Percentiles rank a stretch among this genome's conserved stretches.
phyloP scores from a whole-genome alignment of 148 eudicot species.

The Heliosperma pusillum region DNA sequence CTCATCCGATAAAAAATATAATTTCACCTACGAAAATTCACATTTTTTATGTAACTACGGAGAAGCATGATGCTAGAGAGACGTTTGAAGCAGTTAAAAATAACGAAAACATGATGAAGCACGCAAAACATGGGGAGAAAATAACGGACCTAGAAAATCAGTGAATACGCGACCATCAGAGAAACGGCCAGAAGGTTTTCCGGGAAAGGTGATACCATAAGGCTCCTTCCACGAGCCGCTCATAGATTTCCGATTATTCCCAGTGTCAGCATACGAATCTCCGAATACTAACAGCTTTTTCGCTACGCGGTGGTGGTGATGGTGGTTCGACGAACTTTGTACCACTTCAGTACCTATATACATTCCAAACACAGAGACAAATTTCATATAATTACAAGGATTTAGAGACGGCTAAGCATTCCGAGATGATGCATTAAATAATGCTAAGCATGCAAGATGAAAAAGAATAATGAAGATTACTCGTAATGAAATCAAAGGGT shows the following conservation, averaged over 20 bases:
- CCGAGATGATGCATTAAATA: too few species aligned
- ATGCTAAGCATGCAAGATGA: not conserved
- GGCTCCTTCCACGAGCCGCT: conserved; percentile 58
- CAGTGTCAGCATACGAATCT: conserved; percentile 84
- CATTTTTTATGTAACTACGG: too few species aligned
- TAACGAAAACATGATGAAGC: too few species aligned
- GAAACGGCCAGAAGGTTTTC: conserved; percentile 74
- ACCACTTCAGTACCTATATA: conserved; percentile 10
- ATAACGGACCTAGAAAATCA: conserved; percentile 55
- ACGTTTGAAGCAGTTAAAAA: too few species aligned
- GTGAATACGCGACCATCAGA: conserved; percentile 87
- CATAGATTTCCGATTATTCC: conserved; percentile 38
- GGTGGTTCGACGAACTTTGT: conserved; percentile 9
- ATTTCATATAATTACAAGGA: not conserved
- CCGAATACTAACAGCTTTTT: conserved; percentile 76
- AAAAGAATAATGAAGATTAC: too few species aligned
- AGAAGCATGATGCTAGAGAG: too few species aligned
- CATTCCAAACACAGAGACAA: not conserved
- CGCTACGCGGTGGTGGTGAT: not conserved
- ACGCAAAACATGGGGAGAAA: not conserved
- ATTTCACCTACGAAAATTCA: too few species aligned
- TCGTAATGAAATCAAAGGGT: too few species aligned
- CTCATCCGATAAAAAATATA: too few species aligned
- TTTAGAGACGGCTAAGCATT: too few species aligned
- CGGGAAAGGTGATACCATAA: conserved; percentile 77